Conservation (phyloP, 331 rosid species). For the Acacia pycnantha region DNA sequence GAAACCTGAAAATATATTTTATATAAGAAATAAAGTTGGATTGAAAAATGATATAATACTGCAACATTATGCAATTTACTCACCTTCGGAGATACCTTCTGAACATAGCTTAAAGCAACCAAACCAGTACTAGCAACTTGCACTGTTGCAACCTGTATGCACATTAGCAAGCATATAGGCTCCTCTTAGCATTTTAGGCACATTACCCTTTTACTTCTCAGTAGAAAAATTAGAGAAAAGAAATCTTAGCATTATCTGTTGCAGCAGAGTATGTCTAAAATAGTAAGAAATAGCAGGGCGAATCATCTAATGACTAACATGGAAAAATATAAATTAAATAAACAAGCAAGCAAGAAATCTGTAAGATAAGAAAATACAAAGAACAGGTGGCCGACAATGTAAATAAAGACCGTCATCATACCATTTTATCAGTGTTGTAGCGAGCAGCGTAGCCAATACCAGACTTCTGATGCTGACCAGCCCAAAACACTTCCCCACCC, state of each 20-base stretch:
- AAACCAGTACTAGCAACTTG: conserved; percentile 98
- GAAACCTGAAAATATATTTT: conserved; percentile 65
- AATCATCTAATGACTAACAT: neutral
- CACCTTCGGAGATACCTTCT: conserved; percentile 95
- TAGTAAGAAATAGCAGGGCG: neutral
- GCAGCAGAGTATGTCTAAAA: neutral
- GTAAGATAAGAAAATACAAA: neutral
- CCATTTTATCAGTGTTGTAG: conserved; percentile 92
- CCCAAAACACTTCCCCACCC: conserved; percentile 99
- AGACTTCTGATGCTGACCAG: conserved; percentile 97
- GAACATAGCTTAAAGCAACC: conserved; percentile 93
- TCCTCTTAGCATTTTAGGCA: neutral
- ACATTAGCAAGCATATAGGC: conserved; percentile 11
- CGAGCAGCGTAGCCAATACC: conserved; percentile 94
- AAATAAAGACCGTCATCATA: conserved; percentile 37
- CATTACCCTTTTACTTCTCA: neutral
- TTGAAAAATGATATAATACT: neutral
- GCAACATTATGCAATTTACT: conserved; percentile 25
- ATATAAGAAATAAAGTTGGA: conserved; percentile 13
- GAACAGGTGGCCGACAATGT: neutral
- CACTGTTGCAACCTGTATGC: conserved; percentile 92
- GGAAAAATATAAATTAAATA: neutral
- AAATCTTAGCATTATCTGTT: neutral
- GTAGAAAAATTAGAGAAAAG: conserved; percentile 7
- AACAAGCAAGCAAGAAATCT: neutral